Conservation (phyloP, 768 basidiomycete species). For the Xerocomellus amylosporus region DNA sequence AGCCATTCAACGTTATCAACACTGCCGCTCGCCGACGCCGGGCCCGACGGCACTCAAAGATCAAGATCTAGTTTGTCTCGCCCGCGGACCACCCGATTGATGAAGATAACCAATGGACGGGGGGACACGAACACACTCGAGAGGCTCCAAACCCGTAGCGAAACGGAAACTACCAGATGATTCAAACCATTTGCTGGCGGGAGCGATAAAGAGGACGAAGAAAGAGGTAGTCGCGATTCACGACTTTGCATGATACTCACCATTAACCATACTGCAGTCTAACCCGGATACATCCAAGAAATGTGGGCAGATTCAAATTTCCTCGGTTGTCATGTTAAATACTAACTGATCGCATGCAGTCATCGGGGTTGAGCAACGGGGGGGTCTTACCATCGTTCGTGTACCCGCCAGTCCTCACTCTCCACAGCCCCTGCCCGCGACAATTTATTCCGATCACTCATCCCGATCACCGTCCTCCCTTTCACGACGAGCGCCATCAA, state of each 20-base stretch:
- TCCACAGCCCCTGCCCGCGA: constrained; percentile 30
- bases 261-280: constrained; percentile 30
- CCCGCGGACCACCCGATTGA: constrained; percentile 13
- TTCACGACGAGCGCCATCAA: constrained; percentile 26
- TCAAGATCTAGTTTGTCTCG: too few species aligned
- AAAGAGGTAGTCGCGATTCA: constrained; percentile 41
- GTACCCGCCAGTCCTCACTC: constrained; percentile 36
- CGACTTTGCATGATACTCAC: background rate
- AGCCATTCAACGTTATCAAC: too few species aligned
- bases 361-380: constrained; percentile 61
- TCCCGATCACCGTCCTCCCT: constrained; percentile 28
- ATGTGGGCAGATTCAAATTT: constrained; percentile 49
- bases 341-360: constrained; percentile 32
- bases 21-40: constrained; percentile 30
- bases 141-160: constrained; percentile 21
- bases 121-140: constrained; percentile 20
- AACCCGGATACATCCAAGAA: constrained; percentile 52
- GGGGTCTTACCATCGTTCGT: constrained; percentile 65
- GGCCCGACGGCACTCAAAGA: constrained; percentile 13
- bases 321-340: background rate
- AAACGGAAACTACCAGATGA: constrained; percentile 60
- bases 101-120: constrained; percentile 27
- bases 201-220: constrained; percentile 56
- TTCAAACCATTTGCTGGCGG: constrained; percentile 51
- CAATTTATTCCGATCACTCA: constrained; percentile 24